Conservation (phyloP, 495 filamentous ascomycete species). For the Corynascus novoguineensis region DNA sequence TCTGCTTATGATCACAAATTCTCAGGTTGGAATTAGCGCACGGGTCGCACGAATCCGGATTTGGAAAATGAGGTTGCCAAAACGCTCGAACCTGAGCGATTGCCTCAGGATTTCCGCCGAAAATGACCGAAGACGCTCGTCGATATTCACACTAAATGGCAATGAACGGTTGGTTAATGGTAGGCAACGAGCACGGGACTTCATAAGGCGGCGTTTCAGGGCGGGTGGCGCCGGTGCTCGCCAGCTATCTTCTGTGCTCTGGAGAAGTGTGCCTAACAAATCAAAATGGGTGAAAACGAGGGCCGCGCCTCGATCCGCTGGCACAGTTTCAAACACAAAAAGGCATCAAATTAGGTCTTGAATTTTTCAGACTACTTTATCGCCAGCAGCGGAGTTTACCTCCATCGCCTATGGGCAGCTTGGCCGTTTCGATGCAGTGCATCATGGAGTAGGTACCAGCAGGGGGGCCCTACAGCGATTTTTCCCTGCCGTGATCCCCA, state of each 20-base stretch:
- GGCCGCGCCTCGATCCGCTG: constrained; percentile 29
- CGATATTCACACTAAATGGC: background rate
- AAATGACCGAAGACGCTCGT: background rate
- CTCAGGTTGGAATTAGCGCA: no score
- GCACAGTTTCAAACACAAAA: constrained; percentile 32
- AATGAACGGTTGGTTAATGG: background rate
- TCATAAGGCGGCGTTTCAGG: constrained; percentile 3
- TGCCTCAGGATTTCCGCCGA: background rate
- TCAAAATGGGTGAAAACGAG: constrained; percentile 22
- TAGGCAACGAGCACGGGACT: background rate
- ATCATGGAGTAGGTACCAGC: background rate
- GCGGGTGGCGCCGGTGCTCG: constrained; percentile 4
- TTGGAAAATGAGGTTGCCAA: no score
- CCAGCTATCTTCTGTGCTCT: constrained; percentile 6
- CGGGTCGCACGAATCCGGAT: no score
- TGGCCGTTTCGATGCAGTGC: background rate
- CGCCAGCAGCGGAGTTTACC: constrained; percentile 1
- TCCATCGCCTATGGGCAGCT: background rate
- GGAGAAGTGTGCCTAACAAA: no score
- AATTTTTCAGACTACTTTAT: constrained; percentile 10
- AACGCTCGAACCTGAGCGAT: no score
- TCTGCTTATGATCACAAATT: no score
- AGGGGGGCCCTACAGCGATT: background rate
- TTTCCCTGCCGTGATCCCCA: background rate
- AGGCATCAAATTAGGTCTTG: constrained; percentile 23